Evolutionary conservation across 345 rosid species (phyloP), one percentile per base, ranked within the genome.

Genomic region (Hevea brasiliensis): DNA sequence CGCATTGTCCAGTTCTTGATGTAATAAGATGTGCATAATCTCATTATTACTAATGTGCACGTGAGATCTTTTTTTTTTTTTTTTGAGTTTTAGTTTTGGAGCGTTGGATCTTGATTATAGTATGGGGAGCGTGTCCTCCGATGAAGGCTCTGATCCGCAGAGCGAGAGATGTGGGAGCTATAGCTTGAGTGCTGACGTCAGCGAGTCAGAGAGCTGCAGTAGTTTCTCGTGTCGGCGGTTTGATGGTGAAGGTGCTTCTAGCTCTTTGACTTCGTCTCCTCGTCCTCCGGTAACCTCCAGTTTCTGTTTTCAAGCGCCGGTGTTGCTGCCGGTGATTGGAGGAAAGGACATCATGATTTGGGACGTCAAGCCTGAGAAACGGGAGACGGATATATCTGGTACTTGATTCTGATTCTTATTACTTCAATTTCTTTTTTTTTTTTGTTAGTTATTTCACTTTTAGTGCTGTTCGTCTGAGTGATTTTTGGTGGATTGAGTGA

Each of bases 121-220:
- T 56, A 88, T 92, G 97, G 95, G 84, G 48, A 90, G 92, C 76
- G 61, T 85, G 7, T 83, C 92, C 26, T 90, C 96, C 0, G 79
- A 75, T 26, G 97, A 91, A 54, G 88, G 80, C 50, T 85, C 88
- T 50, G 87, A 87, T 56, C 84, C 72, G 83, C 84, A 58, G 82
- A 90, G 97, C 72, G 95, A 88, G 65, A 83, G 94, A 70, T 87
- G 92, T 83, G 98, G 98, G 9, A 93, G 96, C 68, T 96, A 96
- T 86, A 89, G 95, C 61, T 73, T 93, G 79, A 93, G 99, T 79
- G 98, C 98, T 61, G 99, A 96, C 76, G 84, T 96, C 79, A 93
- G 97, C 74, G 97, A 96, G 86, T 92, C 99, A 0, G 95, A 93
- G 86, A 96, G 97, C 74, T 88, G 92, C 23, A 89, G 93, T 76